These are phyloP conservation scores for Lactifluus piperatus DNA, from an alignment of 768 basidiomycete species.

Conservation along the genomic window DNA sequence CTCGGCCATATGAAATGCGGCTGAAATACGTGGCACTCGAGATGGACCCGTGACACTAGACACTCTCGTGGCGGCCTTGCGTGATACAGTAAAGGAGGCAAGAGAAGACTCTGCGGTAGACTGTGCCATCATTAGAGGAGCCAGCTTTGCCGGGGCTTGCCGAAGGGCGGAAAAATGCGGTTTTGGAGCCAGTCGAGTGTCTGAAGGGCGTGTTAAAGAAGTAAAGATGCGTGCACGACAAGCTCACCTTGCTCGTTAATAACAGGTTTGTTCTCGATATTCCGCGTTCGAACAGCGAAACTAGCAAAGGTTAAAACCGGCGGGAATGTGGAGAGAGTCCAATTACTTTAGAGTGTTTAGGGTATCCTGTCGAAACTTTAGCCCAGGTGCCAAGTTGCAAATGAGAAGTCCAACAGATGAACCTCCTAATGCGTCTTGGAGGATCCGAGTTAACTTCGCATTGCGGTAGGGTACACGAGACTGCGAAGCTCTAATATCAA, in stretches of 20 bases:
- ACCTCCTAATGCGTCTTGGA: constrained; percentile 87
- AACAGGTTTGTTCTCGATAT: constrained; percentile 74
- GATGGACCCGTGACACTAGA: constrained; percentile 14
- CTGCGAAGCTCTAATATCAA: constrained; percentile 28
- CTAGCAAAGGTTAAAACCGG: constrained; percentile 26
- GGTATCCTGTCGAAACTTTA: constrained; percentile 78
- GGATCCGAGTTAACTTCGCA: constrained; percentile 78
- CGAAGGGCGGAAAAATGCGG: constrained; percentile 57
- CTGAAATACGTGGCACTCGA: constrained; percentile 14
- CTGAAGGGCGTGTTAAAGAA: constrained; percentile 27
- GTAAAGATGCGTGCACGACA: neutral
- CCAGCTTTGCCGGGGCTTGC: constrained; percentile 36
- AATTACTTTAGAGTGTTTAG: constrained; percentile 81
- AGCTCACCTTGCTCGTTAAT: constrained; percentile 62
- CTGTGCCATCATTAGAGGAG: constrained; percentile 24
- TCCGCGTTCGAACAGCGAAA: constrained; percentile 79
- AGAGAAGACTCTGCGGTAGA: constrained; percentile 17
- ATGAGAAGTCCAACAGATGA: constrained; percentile 72
- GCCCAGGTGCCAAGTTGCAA: constrained; percentile 79
- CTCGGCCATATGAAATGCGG: constrained; percentile 8
- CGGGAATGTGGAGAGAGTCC: constrained; percentile 19
- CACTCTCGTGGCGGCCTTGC: neutral
- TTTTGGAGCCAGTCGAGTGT: constrained; percentile 50
- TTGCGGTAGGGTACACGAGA: constrained; percentile 83
- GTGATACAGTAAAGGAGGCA: constrained; percentile 21